Base-by-base conservation (phyloP, 2,329 filamentous ascomycete species). In the Paecilomyces sp. region DNA sequence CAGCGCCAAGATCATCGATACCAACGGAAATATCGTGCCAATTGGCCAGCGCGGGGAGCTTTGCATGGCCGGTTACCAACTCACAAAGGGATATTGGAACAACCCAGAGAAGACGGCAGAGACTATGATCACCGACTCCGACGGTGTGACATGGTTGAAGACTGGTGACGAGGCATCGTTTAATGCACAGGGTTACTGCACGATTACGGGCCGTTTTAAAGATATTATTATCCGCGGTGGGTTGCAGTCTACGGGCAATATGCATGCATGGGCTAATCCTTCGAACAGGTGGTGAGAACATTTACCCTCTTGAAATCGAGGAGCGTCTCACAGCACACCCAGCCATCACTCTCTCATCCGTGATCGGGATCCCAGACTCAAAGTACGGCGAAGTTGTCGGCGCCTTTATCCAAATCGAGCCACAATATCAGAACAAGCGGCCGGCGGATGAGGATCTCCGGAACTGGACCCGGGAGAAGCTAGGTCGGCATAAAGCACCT, bases 31-130 rank as follows among this genome's bases (percentile, higher is more conserved):
- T 31, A 80, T 87, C 51, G 81, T 92, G 9, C 88, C 88, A 0
- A 74, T 90, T 13, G 90, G 90, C 24, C 75, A 80, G 34, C 79
- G 84, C 8, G 90, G 90, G 18, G 90, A 93, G 76, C 81, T 93
- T 24, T 91, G 88, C 71, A 89, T 92, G 52, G 83, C 87, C 0
- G 90, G 90, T 0, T 93, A 92, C 71, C 88, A 91, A 72, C 78
- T 92, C 11, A 89, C 74, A 24, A 73, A 77, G 53, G 83, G 82
- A 24, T 85, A 85, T 50, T 70, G 63, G 63, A 62, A 58, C 8
- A 70, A 72, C 33, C 60, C 63, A 4, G 60, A 63, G 24, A 92
- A 91, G 79, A 92, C 89, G 1, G 83, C 81, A 0, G 89, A 92
- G 67, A 82, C 89, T 63, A 82, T 90, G 34, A 79, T 87, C 6